A percentile compares a stretch with the other conserved stretches of the same genome.
phyloP scores from a whole-genome alignment of 306 rosid species.

The Cotoneaster glaucophyllus region DNA sequence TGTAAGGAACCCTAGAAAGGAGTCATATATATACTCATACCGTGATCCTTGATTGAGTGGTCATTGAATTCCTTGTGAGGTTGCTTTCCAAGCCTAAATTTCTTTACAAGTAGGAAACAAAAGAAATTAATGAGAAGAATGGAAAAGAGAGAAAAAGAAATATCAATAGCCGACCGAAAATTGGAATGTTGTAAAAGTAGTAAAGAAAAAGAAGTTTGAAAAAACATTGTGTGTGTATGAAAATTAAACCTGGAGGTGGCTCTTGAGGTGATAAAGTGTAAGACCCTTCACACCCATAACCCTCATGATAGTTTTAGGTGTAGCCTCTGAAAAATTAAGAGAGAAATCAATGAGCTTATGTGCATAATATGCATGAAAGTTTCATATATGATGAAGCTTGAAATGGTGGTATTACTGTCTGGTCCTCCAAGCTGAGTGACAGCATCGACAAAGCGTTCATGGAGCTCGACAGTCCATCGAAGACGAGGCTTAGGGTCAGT shows the following conservation, averaged over 20 bases:
- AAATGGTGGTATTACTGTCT: slow-evolving; percentile 48
- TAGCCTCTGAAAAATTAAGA: slow-evolving; percentile 57
- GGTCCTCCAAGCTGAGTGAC: slow-evolving; percentile 99
- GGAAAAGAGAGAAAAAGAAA: not conserved
- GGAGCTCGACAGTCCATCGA: slow-evolving; percentile 98
- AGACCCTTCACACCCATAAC: slow-evolving; percentile 99
- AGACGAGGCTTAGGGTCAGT: slow-evolving; percentile 99
- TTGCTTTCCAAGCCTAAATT: slow-evolving; percentile 97
- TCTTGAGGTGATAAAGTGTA: slow-evolving; percentile 99
- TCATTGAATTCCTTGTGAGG: slow-evolving; percentile 99
- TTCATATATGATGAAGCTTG: not conserved
- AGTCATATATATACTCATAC: slow-evolving; percentile 53
- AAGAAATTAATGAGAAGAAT: slow-evolving; percentile 11
- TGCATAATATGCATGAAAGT: not conserved
- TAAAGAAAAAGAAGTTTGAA: slow-evolving; percentile 18
- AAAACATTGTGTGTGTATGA: slow-evolving; percentile 9
- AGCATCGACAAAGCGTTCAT: slow-evolving; percentile 97
- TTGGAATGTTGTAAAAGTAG: not conserved
- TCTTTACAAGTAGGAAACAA: slow-evolving; percentile 38
- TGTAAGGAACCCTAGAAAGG: slow-evolving; percentile 52
- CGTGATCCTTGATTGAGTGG: slow-evolving; percentile 81
- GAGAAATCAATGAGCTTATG: not conserved
- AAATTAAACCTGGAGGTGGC: slow-evolving; percentile 87
- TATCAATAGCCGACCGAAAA: slow-evolving; percentile 2
- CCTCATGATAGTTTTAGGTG: slow-evolving; percentile 98